Evolutionary conservation across 139 green algal species (phyloP), one percentile per base, ranked within the genome.

Genomic region (Mesotaenium endlicherianum): DNA sequence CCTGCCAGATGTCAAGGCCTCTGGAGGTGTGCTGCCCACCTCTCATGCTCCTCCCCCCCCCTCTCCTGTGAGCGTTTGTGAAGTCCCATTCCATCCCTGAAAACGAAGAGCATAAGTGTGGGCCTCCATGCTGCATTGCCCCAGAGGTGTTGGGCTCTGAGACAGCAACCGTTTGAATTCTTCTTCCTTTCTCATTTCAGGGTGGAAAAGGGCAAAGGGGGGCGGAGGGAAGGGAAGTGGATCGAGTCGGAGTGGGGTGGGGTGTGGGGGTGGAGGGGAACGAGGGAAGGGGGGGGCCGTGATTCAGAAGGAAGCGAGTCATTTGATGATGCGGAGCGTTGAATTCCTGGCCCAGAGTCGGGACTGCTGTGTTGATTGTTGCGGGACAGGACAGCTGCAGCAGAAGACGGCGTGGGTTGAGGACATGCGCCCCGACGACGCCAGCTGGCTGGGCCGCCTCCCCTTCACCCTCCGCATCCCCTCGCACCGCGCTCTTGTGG

Each of bases 401-500:
- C 11, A 42, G 14, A 42, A 42, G 34, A 75, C 16, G 16, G 31
- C 64, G 11, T 75, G 64, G 64, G 64, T 75, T 14, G 14, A 75
- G 17, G 34, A 42, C 16, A 11, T 75, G 14, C 31, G 17, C 14
- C 34, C 64, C 31, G 31, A 40, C 14, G 64, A 75, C 16, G 36
- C 16, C 16, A 50, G 14, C 36, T 75, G 64, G 64, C 31, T 75
- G 16, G 17, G 16, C 34, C 11, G 17, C 34, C 14, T 75, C 16
- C 64, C 64, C 11, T 75, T 31, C 17, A 75, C 34, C 14, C 17
- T 75, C 16, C 14, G 34, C 14, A 75, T 75, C 14, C 64, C 64
- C 14, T 75, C 64, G 11, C 64, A 75, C 36, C 64, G 17, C 16
- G 64, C 64, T 45, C 31, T 75, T 75, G 64, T 75, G 64, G 64